A percentile compares a stretch with the other conserved stretches of the same genome.
Conservation (phyloP, 2,329 filamentous ascomycete species). For the Dryadomyces quercivorus region DNA sequence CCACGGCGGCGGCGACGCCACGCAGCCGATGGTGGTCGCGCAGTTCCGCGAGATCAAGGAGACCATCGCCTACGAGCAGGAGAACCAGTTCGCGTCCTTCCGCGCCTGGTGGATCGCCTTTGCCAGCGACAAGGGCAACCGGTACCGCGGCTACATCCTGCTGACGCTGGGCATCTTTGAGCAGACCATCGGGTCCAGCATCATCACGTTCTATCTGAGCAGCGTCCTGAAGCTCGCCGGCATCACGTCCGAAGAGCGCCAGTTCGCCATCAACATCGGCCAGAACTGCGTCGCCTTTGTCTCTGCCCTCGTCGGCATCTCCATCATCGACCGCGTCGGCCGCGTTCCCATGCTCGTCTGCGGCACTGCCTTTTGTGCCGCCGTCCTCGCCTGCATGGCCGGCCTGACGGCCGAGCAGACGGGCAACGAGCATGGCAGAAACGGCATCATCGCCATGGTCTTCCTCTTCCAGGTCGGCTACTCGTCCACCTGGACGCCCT, state of each 20-base stretch:
- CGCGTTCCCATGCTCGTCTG: slow-evolving; percentile 13
- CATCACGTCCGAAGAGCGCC: slow-evolving; percentile 31
- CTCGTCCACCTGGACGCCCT: slow-evolving; percentile 4
- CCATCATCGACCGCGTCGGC: slow-evolving; percentile 9
- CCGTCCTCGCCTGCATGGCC: slow-evolving; percentile 5
- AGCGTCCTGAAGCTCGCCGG: slow-evolving; percentile 38
- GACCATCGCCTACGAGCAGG: slow-evolving; percentile 17
- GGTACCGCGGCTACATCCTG: slow-evolving; percentile 1
- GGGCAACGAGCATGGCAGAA: background rate
- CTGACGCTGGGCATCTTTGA: slow-evolving; percentile 25
- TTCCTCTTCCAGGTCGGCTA: slow-evolving; percentile 21
- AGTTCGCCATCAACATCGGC: slow-evolving; percentile 31
- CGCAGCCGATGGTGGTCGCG: slow-evolving; percentile 12
- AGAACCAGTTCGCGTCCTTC: slow-evolving; percentile 1
- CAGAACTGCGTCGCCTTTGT: slow-evolving; percentile 5
- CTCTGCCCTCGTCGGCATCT: slow-evolving; percentile 2
- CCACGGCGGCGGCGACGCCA: slow-evolving; percentile 37
- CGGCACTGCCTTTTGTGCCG: slow-evolving; percentile 3
- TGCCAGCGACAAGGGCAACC: background rate
- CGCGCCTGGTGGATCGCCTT: slow-evolving; percentile 3
- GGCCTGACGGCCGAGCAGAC: slow-evolving; percentile 4
- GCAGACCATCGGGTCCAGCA: slow-evolving; percentile 29
- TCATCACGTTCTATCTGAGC: slow-evolving; percentile 34
- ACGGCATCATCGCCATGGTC: slow-evolving; percentile 22
- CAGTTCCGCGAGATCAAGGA: slow-evolving; percentile 10